Conservation (phyloP, 108 stramenopile genomes). For the Mediolabrus comicus region DNA sequence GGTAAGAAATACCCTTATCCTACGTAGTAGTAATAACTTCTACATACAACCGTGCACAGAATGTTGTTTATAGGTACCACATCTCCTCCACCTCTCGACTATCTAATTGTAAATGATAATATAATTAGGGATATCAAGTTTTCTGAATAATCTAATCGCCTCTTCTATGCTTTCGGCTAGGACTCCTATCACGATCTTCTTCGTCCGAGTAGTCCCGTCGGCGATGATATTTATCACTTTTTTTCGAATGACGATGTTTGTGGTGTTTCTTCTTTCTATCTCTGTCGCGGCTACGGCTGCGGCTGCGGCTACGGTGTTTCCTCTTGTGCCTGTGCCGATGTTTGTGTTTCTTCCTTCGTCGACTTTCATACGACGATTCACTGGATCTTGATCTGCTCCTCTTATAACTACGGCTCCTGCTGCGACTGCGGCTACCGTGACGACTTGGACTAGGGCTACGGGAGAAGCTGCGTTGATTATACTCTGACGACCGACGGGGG, state of each 20-base stretch:
- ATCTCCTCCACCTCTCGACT: no score
- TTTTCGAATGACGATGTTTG: constrained; percentile 8
- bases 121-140: not conserved
- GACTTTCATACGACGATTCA: constrained; percentile 10
- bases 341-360: constrained; percentile 21
- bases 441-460: constrained; percentile 22
- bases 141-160: not conserved
- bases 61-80: no score
- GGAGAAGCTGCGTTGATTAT: not conserved
- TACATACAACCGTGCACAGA: no score
- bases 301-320: constrained; percentile 19
- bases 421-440: not conserved
- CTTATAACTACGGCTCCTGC: constrained; percentile 5
- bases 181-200: constrained; percentile 3
- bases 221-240: constrained; percentile 10
- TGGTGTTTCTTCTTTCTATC: constrained; percentile 26
- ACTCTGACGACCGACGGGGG: not conserved
- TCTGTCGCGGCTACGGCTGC: constrained; percentile 28
- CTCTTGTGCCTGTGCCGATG: constrained; percentile 10
- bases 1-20: no score
- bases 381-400: not conserved
- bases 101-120: not conserved
- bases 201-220: constrained; percentile 18
- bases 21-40: no score
- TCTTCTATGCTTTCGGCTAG: not conserved